These are phyloP conservation scores for Diplodia corticola DNA, from an alignment of 2,329 filamentous ascomycete species.

Conservation along the genomic window DNA sequence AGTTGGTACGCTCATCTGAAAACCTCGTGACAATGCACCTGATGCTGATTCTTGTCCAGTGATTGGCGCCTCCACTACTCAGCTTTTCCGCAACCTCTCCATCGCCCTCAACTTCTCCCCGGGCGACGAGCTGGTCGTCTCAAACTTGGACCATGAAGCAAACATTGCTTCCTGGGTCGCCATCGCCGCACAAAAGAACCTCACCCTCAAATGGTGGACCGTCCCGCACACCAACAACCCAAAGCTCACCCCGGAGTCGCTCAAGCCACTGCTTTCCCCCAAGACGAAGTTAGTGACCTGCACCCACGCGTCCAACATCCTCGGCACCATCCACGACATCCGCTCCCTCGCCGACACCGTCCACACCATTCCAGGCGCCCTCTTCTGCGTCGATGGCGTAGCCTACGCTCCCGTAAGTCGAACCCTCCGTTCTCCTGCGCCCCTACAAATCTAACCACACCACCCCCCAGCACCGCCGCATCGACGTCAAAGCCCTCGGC, in stretches of 20 bases:
- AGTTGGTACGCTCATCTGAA: constrained; percentile 58
- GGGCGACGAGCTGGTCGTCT: constrained; percentile 68
- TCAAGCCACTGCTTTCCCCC: constrained; percentile 60
- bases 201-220: constrained; percentile 70
- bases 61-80: constrained; percentile 72
- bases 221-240: constrained; percentile 51
- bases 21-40: too few species aligned
- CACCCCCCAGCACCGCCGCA: constrained; percentile 54
- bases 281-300: constrained; percentile 70
- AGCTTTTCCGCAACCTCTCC: constrained; percentile 70
- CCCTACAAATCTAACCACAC: neutral
- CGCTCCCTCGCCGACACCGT: constrained; percentile 57
- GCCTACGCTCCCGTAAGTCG: constrained; percentile 62
- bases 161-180: constrained; percentile 74
- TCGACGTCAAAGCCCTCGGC: constrained; percentile 68
- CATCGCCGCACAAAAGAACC: constrained; percentile 61
- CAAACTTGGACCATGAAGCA: constrained; percentile 73
- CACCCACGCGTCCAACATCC: constrained; percentile 73
- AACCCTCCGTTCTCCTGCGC: neutral
- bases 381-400: constrained; percentile 74
- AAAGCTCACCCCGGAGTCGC: constrained; percentile 57
- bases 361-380: constrained; percentile 53
- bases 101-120: constrained; percentile 35
- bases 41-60: constrained; percentile 44
- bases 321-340: constrained; percentile 69